These are phyloP conservation scores for Bondarzewia mesenterica DNA, from an alignment of 1,284 basidiomycete species.

Conservation along the genomic window DNA sequence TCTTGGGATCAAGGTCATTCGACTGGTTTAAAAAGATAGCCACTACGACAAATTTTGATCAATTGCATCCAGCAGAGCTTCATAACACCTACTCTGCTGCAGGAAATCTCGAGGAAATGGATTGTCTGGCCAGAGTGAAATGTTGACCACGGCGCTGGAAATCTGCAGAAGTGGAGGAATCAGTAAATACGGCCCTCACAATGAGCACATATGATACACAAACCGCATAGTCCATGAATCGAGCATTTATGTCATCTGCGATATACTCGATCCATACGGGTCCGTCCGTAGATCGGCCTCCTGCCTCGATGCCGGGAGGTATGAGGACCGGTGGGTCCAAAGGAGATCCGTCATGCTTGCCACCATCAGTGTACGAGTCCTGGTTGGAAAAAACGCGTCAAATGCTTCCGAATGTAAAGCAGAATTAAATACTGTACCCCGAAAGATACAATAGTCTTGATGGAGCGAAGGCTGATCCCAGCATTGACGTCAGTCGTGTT, in stretches of 20 bases:
- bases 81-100: conserved; percentile 19
- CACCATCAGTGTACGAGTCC: conserved; percentile 29
- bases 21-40: conserved; percentile 23
- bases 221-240: conserved; percentile 34
- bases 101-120: conserved; percentile 24
- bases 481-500: conserved; percentile 29
- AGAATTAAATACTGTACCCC: conserved; percentile 20
- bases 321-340: conserved; percentile 23
- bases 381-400: conserved; percentile 4
- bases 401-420: conserved; percentile 3
- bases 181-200: conserved; percentile 15
- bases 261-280: conserved; percentile 28
- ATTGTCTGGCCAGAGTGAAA: conserved; percentile 23
- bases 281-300: conserved; percentile 27
- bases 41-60: conserved; percentile 11
- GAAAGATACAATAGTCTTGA: conserved; percentile 33
- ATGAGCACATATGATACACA: conserved; percentile 18
- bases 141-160: conserved; percentile 14
- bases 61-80: background rate
- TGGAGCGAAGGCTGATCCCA: conserved; percentile 20
- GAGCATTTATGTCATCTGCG: conserved; percentile 23
- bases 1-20: conserved; percentile 22
- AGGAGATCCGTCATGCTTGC: conserved; percentile 23
- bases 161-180: conserved; percentile 19
- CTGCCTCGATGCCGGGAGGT: conserved; percentile 22